A percentile compares a stretch with the other conserved stretches of the same genome.
Evolutionary conservation across 1,284 basidiomycete species (phyloP).

Genomic region (Nidula niveotomentosa): DNA sequence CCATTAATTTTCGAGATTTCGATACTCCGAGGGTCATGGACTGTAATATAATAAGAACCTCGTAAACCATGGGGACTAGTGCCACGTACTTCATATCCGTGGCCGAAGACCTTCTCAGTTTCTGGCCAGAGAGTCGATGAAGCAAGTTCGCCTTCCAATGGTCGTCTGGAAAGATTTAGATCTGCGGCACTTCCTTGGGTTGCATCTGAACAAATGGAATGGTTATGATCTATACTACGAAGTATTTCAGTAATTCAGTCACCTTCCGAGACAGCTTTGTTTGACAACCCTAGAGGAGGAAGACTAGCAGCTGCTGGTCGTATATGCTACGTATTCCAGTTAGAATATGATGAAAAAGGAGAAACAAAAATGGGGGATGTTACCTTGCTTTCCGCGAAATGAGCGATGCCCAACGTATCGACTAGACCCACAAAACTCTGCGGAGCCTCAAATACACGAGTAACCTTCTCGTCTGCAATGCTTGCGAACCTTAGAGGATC

Average conservation of each 20-base stretch:
- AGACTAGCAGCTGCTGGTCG: slow-evolving; percentile 34
- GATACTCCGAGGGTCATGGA: slow-evolving; percentile 80
- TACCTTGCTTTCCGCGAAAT: slow-evolving; percentile 48
- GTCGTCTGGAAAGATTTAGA: slow-evolving; percentile 36
- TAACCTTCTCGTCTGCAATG: slow-evolving; percentile 91
- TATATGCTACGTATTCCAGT: slow-evolving; percentile 17
- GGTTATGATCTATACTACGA: too few relatives aligned
- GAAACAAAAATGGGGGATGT: slow-evolving; percentile 4
- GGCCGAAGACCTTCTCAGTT: slow-evolving; percentile 95
- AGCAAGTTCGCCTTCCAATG: slow-evolving; percentile 84
- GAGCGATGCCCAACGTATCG: slow-evolving; percentile 46
- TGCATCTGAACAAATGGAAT: too few relatives aligned
- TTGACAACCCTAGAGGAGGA: slow-evolving; percentile 38
- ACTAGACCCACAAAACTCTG: slow-evolving; percentile 70
- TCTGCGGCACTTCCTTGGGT: too few relatives aligned
- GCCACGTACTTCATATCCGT: slow-evolving; percentile 85
- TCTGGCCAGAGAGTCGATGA: slow-evolving; percentile 95
- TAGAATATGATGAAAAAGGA: background rate
- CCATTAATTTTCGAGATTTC: slow-evolving; percentile 69
- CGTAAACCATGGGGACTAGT: background rate
- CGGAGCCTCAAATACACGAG: slow-evolving; percentile 89
- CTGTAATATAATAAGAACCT: slow-evolving; percentile 33
- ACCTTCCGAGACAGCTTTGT: slow-evolving; percentile 57
- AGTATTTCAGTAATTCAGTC: too few relatives aligned
- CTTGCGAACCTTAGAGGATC: slow-evolving; percentile 78